Evolutionary conservation across 1,139 yeast genomes (phyloP), one percentile per base, ranked within the genome.

Genomic region (Yueomyces sp.): DNA sequence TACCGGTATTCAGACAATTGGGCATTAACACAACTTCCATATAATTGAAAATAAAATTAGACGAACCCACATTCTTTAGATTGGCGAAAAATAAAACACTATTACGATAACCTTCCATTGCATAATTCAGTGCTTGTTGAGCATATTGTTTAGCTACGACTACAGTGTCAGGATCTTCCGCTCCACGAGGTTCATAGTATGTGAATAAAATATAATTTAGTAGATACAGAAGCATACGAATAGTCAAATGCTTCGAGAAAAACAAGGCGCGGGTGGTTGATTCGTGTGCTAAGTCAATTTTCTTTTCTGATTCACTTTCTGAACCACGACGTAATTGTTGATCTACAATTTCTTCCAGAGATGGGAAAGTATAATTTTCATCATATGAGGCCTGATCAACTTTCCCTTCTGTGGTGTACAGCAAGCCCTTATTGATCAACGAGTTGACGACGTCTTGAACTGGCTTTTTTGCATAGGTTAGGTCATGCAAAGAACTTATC

Each of bases 161-260:
- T 27, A 61, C 53, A 28, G 62, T 53, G 1, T 60, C 61, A 8
- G 59, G 54, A 47, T 63, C 66, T 39, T 56, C 57, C 12, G 57
- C 52, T 45, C 70, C 64, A 62, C 69, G 56, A 46, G 75, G 67
- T 59, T 72, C 65, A 61, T 62, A 60, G 47, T 64, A 67, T 9
- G 68, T 66, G 46, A 71, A 70, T 36, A 72, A 52, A 38, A 73
- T 65, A 50, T 73, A 73, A 48, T 71, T 72, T 46, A 72, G 52
- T 6, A 71, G 54, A 46, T 70, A 73, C 27, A 70, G 55, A 54
- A 72, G 52, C 63, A 71, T 68, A 48, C 73, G 65, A 27, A 70
- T 56, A 26, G 68, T 58, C 36, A 72, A 56, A 50, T 65, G 69
- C 33, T 63, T 55, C 9, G 60, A 56, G 45, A 66, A 64, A 38